Percentiles rank a stretch among this genome's conserved stretches.
phyloP scores from a whole-genome alignment of 192 early-diverging fungal species.

The Martensiomyces pterosporus region DNA sequence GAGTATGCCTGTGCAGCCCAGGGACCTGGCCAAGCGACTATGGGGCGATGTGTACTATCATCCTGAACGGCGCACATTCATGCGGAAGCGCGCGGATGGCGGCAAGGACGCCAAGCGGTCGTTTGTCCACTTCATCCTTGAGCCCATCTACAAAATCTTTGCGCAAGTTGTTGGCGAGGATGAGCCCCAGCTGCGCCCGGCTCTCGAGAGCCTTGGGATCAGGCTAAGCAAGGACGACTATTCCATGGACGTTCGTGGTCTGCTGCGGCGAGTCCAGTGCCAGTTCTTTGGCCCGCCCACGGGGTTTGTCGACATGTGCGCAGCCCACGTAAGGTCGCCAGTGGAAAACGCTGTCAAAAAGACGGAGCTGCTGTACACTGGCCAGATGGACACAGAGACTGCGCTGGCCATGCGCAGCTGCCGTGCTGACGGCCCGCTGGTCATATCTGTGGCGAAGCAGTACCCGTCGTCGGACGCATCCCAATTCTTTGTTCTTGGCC shows the following conservation, averaged over 20 bases:
- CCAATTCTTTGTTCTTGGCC: constrained; percentile 86
- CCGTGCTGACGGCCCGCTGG: constrained; percentile 86
- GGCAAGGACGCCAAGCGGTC: constrained; percentile 61
- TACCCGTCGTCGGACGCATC: constrained; percentile 85
- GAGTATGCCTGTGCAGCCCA: constrained; percentile 51
- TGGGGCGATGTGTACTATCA: constrained; percentile 98
- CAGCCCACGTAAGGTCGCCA: constrained; percentile 74
- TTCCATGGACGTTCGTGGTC: constrained; percentile 77
- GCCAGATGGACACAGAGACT: constrained; percentile 54
- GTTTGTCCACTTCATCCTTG: constrained; percentile 95
- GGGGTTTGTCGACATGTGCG: constrained; percentile 91
- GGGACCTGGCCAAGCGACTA: constrained; percentile 83
- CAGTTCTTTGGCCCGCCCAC: constrained; percentile 88
- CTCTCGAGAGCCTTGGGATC: constrained; percentile 76
- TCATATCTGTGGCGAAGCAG: constrained; percentile 89
- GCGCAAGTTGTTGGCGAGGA: constrained; percentile 58
- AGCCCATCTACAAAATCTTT: constrained; percentile 93
- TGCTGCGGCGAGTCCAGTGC: constrained; percentile 73
- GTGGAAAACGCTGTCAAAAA: constrained; percentile 65
- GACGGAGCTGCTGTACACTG: constrained; percentile 59
- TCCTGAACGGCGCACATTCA: constrained; percentile 72
- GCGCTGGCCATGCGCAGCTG: constrained; percentile 71
- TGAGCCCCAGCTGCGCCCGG: constrained; percentile 60
- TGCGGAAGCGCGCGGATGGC: constrained; percentile 58
- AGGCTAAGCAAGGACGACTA: constrained; percentile 73